Percentiles rank a stretch among this genome's conserved stretches.
Evolutionary conservation across 257 asterid genomes (phyloP).

Genomic region (Buddleja alternifolia): DNA sequence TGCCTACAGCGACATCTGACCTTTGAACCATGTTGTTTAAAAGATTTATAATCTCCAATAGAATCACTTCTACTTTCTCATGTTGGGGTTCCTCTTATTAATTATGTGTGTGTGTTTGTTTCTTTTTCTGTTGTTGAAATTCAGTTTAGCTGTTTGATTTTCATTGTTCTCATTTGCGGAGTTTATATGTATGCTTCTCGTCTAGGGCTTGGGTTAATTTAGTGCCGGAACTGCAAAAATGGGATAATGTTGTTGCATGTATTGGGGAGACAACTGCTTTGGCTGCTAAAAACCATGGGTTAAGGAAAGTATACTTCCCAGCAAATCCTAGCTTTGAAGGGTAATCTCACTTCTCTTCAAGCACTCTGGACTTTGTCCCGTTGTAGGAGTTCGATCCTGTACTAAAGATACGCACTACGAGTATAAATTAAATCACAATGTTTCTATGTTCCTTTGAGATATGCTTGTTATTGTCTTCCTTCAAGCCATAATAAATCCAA

Average conservation of each 20-base stretch:
- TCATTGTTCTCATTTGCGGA: not conserved
- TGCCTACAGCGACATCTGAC: not conserved
- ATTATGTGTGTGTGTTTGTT: no score
- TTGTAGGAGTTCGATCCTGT: not conserved
- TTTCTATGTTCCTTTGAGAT: not conserved
- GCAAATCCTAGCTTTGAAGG: conserved; percentile 78
- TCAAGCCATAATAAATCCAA: no score
- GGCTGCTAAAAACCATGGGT: conserved; percentile 69
- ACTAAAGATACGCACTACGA: no score
- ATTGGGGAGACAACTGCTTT: conserved; percentile 88
- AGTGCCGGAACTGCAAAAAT: conserved; percentile 47
- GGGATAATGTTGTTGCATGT: conserved; percentile 77
- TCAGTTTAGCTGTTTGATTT: not conserved
- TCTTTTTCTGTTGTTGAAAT: not conserved
- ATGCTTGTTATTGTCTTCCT: not conserved
- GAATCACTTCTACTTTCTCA: not conserved
- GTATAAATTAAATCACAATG: not conserved
- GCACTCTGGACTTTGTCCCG: not conserved
- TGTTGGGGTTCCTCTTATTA: not conserved
- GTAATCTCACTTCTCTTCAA: conserved; percentile 39
- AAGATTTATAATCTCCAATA: no score
- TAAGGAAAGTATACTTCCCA: conserved; percentile 66
- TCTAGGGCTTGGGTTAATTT: conserved; percentile 74
- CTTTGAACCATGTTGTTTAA: not conserved
- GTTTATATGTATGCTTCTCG: conserved; percentile 16